phyloP scores from a whole-genome alignment of 345 rosid genomes.

The Pseudoturritis turrita region DNA sequence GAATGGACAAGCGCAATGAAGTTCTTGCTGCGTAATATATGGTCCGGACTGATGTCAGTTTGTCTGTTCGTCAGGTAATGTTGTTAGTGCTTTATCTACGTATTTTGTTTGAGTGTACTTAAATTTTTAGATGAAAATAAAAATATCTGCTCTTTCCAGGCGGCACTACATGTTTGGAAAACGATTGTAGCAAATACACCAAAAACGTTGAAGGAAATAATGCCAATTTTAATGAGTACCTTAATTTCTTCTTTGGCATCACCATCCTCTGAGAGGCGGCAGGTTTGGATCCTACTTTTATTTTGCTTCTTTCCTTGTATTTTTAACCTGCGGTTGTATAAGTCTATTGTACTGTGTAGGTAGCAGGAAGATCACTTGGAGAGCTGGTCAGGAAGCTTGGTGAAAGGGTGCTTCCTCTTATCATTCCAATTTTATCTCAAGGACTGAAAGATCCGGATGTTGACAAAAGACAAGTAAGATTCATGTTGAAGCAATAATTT shows the following conservation, averaged over 20 bases:
- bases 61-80: slow-evolving; percentile 95
- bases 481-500: background rate
- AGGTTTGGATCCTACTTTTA: slow-evolving; percentile 44
- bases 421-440: slow-evolving; percentile 80
- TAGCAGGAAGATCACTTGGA: slow-evolving; percentile 91
- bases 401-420: slow-evolving; percentile 98
- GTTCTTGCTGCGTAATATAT: slow-evolving; percentile 94
- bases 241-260: slow-evolving; percentile 86
- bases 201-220: slow-evolving; percentile 93
- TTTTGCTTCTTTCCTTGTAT: background rate
- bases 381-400: slow-evolving; percentile 99
- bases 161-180: slow-evolving; percentile 98
- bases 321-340: background rate
- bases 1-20: slow-evolving; percentile 94
- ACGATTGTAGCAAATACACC: slow-evolving; percentile 98
- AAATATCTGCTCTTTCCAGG: slow-evolving; percentile 40
- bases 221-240: slow-evolving; percentile 95
- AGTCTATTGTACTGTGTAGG: slow-evolving; percentile 38
- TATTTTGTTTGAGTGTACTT: background rate
- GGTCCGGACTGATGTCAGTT: slow-evolving; percentile 95
- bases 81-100: slow-evolving; percentile 1
- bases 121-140: slow-evolving; percentile 6
- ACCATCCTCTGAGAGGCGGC: slow-evolving; percentile 92
- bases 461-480: slow-evolving; percentile 85
- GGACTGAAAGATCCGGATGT: slow-evolving; percentile 76